Base-by-base conservation (phyloP, 192 early-diverging fungal species). In the Gaertneriomyces sp. region DNA sequence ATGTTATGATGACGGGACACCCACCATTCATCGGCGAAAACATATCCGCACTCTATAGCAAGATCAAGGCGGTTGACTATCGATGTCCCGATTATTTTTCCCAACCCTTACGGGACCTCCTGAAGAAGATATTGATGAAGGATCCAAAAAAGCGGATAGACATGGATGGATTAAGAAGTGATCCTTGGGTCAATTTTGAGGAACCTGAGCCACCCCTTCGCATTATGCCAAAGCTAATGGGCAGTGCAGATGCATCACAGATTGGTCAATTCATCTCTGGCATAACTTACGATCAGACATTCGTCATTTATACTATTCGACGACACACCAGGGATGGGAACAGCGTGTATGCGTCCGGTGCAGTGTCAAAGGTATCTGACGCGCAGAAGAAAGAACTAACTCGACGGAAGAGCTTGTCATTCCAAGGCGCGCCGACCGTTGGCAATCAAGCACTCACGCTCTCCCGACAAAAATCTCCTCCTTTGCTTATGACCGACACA, bases 101-200 rank as follows among this genome's bases (percentile, higher is more conserved):
- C 19, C 51, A 54, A 7, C 81, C 83, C 79, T 72, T 86, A 12
- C 59, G 66, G 61, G 45, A 66, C n/a, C 64, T 86, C 17, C 67
- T 86, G 5, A 46, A 66, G 12, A 73, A 72, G 38, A 85, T 87
- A 11, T 74, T 87, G 42, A 78, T 85, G 44, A 83, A 74, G 57
- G 79, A 87, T 60, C 85, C 85, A 6, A 67, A 63, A 38, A 42
- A 63, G 14, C 75, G 85, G 46, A 77, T 79, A 12, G 69, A 69
- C 60, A 85, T 87, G 73, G 76, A 78, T 63, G 79, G 71, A 7
- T 25, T 87, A 10, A 69, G 81, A 38, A 45, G 57, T 5, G 74
- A 87, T 58, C 76, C 81, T 9, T 87, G 85, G 83, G 71, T 86
- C n/a, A 85, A 83, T 55, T 78, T 74, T 38, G 85, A 87, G 50